A percentile compares a stretch with the other conserved stretches of the same genome.
Conservation (phyloP, 306 rosid genomes). For the Ziziphus jujuba region DNA sequence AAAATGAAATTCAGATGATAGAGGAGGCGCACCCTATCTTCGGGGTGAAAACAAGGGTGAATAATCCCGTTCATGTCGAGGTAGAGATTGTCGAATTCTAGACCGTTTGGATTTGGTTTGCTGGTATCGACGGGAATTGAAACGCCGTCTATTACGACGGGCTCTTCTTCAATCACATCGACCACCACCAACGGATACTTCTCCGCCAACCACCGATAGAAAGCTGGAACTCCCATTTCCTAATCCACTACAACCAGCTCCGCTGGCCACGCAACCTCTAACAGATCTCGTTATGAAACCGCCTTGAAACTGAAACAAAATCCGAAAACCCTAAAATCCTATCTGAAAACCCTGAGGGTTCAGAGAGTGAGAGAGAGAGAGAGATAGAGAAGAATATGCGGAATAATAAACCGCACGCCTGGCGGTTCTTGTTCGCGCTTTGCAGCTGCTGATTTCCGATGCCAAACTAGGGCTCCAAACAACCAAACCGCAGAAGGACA, state of each 20-base stretch:
- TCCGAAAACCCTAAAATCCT: conserved; percentile 16
- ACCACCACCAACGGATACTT: conserved; percentile 80
- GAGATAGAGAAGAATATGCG: neutral
- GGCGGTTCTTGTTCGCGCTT: neutral
- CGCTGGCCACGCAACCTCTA: neutral
- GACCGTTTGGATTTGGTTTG: conserved; percentile 73
- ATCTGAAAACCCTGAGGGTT: neutral
- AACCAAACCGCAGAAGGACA: neutral
- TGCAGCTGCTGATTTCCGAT: neutral
- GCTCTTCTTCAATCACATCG: conserved; percentile 83
- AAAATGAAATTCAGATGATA: neutral
- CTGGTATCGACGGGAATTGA: conserved; percentile 84
- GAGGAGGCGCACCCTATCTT: conserved; percentile 71
- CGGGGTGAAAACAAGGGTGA: conserved; percentile 98
- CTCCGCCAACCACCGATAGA: conserved; percentile 95
- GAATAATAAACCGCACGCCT: neutral
- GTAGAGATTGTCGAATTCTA: conserved; percentile 89
- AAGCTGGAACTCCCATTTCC: conserved; percentile 97
- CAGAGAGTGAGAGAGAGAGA: too few relatives aligned
- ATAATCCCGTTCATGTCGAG: conserved; percentile 97
- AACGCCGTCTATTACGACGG: conserved; percentile 74
- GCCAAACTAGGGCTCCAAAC: neutral
- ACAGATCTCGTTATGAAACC: conserved; percentile 14
- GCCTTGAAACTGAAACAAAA: neutral
- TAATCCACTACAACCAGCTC: conserved; percentile 18